Conservation (phyloP, 805 yeast species). For the Nakazawaea sp. region DNA sequence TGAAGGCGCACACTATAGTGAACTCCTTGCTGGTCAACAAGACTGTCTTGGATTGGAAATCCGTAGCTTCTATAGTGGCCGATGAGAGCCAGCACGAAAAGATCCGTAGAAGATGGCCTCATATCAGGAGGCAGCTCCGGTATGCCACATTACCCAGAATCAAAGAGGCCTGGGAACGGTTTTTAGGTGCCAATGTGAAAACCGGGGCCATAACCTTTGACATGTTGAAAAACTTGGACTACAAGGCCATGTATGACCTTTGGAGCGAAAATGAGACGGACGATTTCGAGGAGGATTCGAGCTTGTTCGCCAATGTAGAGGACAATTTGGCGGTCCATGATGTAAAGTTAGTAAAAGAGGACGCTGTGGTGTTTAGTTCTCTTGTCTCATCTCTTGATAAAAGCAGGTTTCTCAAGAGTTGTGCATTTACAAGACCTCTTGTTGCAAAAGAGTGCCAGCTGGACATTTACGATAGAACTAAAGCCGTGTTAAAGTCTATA, state of each 20-base stretch:
- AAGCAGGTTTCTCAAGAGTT: constrained; percentile 33
- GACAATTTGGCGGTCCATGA: constrained; percentile 42
- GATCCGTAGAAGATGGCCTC: constrained; percentile 4
- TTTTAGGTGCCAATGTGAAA: constrained; percentile 52
- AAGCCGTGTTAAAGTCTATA: constrained; percentile 44
- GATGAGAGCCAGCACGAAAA: constrained; percentile 20
- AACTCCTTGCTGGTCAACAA: constrained; percentile 49
- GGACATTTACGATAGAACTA: constrained; percentile 19
- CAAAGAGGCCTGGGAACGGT: constrained; percentile 55
- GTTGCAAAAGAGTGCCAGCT: constrained; percentile 13
- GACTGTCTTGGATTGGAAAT: constrained; percentile 52
- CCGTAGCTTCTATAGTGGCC: constrained; percentile 44
- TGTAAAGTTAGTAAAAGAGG: constrained; percentile 21
- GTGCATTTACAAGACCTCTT: constrained; percentile 34
- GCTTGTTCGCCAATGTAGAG: constrained; percentile 31
- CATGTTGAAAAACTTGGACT: constrained; percentile 45
- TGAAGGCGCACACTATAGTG: constrained; percentile 60
- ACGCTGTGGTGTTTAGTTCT: constrained; percentile 34
- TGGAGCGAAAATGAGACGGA: constrained; percentile 58
- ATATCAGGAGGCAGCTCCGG: constrained; percentile 34
- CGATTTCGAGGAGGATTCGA: constrained; percentile 17
- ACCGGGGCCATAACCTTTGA: constrained; percentile 42
- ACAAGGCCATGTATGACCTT: constrained; percentile 44
- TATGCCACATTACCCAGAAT: constrained; percentile 47
- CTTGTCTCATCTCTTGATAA: constrained; percentile 71